Conservation (phyloP, 1,284 basidiomycete genomes). For the Chondrostereum purpureum region DNA sequence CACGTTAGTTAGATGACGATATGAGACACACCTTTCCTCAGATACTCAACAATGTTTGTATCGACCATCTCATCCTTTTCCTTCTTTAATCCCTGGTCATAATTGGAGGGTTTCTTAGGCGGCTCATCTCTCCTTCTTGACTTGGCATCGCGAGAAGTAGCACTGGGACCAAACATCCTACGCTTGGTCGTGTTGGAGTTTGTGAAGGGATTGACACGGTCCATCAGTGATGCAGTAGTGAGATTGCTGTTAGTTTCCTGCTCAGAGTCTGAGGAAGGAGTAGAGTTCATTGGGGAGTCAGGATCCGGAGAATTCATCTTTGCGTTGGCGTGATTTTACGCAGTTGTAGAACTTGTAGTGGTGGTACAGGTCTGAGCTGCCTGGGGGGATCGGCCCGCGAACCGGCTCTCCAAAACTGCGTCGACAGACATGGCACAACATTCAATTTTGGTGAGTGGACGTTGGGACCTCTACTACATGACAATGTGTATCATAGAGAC, state of each 20-base stretch:
- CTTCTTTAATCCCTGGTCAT: not conserved
- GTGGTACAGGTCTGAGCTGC: too few species aligned
- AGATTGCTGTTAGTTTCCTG: too few species aligned
- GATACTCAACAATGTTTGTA: not conserved
- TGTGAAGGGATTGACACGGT: not conserved
- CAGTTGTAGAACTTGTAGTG: too few species aligned
- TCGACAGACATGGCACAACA: too few species aligned
- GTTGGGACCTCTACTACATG: too few species aligned
- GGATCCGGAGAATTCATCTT: not conserved
- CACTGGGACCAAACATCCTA: not conserved
- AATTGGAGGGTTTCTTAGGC: too few species aligned
- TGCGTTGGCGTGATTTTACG: too few species aligned
- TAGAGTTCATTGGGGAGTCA: not conserved
- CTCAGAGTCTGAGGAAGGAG: not conserved
- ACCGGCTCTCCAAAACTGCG: too few species aligned
- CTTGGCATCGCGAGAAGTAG: not conserved
- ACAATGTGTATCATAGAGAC: too few species aligned
- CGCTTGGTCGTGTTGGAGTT: not conserved
- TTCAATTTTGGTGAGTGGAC: too few species aligned
- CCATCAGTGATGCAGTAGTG: too few species aligned
- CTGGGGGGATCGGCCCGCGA: too few species aligned
- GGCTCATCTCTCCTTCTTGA: not conserved
- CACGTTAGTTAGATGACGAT: not conserved
- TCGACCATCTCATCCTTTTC: not conserved
- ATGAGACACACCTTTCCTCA: not conserved